Conservation (phyloP, 495 filamentous ascomycete genomes). For the Halenospora varia region DNA sequence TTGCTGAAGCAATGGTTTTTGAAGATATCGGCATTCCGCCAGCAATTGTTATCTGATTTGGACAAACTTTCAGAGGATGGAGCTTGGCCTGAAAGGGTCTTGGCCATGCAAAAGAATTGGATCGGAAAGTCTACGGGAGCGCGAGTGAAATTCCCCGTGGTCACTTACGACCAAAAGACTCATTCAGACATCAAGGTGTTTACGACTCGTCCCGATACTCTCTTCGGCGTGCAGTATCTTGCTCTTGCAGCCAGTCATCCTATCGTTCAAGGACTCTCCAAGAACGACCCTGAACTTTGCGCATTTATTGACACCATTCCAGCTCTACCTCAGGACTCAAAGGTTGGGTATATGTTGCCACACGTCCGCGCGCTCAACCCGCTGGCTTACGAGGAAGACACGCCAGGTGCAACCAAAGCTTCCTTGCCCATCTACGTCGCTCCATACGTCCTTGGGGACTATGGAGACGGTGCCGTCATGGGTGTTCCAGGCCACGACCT, state of each 20-base stretch:
- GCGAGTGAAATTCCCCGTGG: slow-evolving; percentile 63
- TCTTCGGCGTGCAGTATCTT: slow-evolving; percentile 80
- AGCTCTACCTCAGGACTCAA: slow-evolving; percentile 63
- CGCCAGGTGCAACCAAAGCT: slow-evolving; percentile 41
- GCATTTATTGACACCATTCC: slow-evolving; percentile 63
- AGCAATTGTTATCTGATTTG: slow-evolving; percentile 69
- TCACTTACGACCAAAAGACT: slow-evolving; percentile 32
- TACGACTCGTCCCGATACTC: slow-evolving; percentile 78
- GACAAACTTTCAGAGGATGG: slow-evolving; percentile 56
- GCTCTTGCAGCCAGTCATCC: slow-evolving; percentile 73
- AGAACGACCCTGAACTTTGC: slow-evolving; percentile 53
- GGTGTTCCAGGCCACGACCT: slow-evolving; percentile 83
- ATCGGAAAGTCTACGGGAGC: slow-evolving; percentile 74
- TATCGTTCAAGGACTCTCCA: slow-evolving; percentile 57
- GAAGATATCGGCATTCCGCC: slow-evolving; percentile 72
- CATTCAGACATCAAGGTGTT: slow-evolving; percentile 59
- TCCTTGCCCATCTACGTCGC: slow-evolving; percentile 74
- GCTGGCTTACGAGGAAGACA: slow-evolving; percentile 50
- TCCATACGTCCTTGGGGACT: slow-evolving; percentile 82
- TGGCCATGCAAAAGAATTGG: slow-evolving; percentile 87
- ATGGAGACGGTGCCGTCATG: slow-evolving; percentile 89
- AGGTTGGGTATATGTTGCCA: slow-evolving; percentile 64
- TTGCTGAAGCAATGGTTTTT: slow-evolving; percentile 89
- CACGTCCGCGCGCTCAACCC: slow-evolving; percentile 63
- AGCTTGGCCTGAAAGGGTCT: slow-evolving; percentile 75